Conservation (phyloP, 139 green algal genomes). For the Nannochloris sp. region DNA sequence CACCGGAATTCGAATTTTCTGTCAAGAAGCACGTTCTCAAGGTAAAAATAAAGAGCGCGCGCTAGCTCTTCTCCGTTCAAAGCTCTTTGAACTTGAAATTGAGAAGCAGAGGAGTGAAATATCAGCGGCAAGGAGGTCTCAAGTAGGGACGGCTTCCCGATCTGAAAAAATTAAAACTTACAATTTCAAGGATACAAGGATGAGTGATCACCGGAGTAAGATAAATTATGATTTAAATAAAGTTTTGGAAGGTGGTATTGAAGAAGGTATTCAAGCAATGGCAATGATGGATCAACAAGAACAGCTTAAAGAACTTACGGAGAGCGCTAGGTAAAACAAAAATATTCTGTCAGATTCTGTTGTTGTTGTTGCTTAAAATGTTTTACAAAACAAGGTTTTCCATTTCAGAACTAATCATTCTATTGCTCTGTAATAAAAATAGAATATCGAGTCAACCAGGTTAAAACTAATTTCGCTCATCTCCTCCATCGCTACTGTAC, state of each 20-base stretch:
- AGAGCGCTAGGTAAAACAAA: background rate
- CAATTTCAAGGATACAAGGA: constrained; percentile 95
- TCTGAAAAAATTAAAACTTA: constrained; percentile 99
- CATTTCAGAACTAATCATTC: no score
- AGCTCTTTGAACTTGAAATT: constrained; percentile 90
- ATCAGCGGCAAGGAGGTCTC: constrained; percentile 43
- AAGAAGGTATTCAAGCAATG: constrained; percentile 73
- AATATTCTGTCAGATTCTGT: no score
- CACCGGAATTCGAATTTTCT: constrained; percentile 84
- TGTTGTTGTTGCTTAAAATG: no score
- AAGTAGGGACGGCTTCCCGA: constrained; percentile 83
- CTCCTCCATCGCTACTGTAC: no score
- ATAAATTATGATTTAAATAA: constrained; percentile 91
- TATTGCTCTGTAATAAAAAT: no score
- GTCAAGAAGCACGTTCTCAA: constrained; percentile 88
- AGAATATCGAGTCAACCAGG: no score
- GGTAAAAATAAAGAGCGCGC: constrained; percentile 86
- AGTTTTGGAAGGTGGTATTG: constrained; percentile 73
- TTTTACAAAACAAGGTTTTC: no score
- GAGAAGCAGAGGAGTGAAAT: constrained; percentile 79
- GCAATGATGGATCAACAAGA: constrained; percentile 79
- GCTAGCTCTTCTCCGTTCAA: constrained; percentile 78
- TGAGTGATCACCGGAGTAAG: constrained; percentile 90
- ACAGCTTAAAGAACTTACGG: constrained; percentile 60
- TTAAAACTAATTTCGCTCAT: no score